phyloP scores from a whole-genome alignment of 768 basidiomycete species.

The Boletus edulis region DNA sequence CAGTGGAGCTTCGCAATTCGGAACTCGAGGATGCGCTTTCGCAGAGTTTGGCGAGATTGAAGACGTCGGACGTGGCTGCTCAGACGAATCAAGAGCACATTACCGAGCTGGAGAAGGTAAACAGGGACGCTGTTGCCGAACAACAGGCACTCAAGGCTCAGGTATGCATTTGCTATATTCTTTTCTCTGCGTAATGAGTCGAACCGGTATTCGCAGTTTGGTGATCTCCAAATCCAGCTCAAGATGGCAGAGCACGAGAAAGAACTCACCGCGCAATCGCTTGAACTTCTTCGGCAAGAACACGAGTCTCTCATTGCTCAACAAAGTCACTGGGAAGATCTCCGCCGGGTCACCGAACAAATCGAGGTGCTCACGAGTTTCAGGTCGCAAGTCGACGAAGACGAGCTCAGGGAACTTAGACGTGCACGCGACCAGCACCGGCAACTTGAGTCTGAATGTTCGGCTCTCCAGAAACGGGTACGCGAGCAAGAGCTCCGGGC shows the following conservation, averaged over 20 bases:
- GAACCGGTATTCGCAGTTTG: constrained; percentile 42
- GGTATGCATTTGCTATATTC: constrained; percentile 40
- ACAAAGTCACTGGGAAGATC: constrained; percentile 76
- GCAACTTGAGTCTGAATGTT: constrained; percentile 64
- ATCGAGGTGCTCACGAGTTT: constrained; percentile 63
- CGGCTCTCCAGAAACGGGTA: constrained; percentile 64
- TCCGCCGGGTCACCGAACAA: constrained; percentile 68
- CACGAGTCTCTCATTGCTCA: constrained; percentile 58
- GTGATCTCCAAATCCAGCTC: constrained; percentile 57
- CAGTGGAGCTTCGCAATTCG: constrained; percentile 48
- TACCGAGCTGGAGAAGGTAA: constrained; percentile 57
- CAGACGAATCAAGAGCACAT: constrained; percentile 62
- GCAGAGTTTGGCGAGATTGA: constrained; percentile 66
- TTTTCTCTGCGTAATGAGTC: background rate
- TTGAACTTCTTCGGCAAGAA: constrained; percentile 55
- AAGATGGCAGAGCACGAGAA: constrained; percentile 61
- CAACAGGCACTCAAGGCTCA: constrained; percentile 56
- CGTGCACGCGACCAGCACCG: constrained; percentile 57
- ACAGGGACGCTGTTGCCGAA: constrained; percentile 53
- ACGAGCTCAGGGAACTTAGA: constrained; percentile 70
- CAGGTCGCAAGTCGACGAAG: constrained; percentile 62
- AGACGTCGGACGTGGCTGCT: constrained; percentile 67
- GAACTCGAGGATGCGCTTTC: constrained; percentile 75
- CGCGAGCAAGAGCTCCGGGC: constrained; percentile 69
- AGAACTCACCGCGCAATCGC: constrained; percentile 50